Evolutionary conservation across 768 basidiomycete species (phyloP).

Genomic region (Serpula lacrymans): DNA sequence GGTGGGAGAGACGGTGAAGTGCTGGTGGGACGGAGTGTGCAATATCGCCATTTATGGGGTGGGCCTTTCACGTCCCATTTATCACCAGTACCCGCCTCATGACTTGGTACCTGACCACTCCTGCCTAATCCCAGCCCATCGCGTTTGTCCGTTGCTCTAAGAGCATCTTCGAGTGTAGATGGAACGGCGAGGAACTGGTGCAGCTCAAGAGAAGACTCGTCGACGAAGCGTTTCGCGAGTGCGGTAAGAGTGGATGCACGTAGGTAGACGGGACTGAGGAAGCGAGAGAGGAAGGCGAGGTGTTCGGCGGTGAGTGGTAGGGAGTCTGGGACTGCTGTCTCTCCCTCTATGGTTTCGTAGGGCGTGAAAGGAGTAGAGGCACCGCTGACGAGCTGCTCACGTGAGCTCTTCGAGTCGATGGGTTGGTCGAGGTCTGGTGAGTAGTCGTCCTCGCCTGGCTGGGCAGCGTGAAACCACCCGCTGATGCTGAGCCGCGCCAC

Average conservation of each 20-base stretch:
- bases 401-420: constrained; percentile 65
- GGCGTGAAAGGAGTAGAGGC: constrained; percentile 54
- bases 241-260: constrained; percentile 76
- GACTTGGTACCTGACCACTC: constrained; percentile 54
- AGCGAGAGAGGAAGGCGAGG: constrained; percentile 72
- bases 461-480: constrained; percentile 95
- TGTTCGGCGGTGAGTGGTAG: constrained; percentile 58
- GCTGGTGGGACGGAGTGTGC: constrained; percentile 59
- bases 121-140: constrained; percentile 60
- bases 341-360: constrained; percentile 45
- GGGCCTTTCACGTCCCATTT: constrained; percentile 80
- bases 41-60: constrained; percentile 94
- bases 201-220: constrained; percentile 85
- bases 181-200: constrained; percentile 86
- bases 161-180: constrained; percentile 56
- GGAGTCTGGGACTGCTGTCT: constrained; percentile 48
- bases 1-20: constrained; percentile 8
- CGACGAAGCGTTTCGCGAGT: constrained; percentile 75
- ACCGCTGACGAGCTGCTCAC: constrained; percentile 93
- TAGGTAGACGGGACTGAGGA: constrained; percentile 89
- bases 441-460: constrained; percentile 89
- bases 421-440: constrained; percentile 42
- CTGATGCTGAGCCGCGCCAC: constrained; percentile 81
- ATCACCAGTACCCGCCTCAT: constrained; percentile 55
- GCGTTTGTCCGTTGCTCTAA: constrained; percentile 58